Evolutionary conservation across 495 filamentous ascomycete species (phyloP).

Genomic region (Rhizodiscina lignyota): DNA sequence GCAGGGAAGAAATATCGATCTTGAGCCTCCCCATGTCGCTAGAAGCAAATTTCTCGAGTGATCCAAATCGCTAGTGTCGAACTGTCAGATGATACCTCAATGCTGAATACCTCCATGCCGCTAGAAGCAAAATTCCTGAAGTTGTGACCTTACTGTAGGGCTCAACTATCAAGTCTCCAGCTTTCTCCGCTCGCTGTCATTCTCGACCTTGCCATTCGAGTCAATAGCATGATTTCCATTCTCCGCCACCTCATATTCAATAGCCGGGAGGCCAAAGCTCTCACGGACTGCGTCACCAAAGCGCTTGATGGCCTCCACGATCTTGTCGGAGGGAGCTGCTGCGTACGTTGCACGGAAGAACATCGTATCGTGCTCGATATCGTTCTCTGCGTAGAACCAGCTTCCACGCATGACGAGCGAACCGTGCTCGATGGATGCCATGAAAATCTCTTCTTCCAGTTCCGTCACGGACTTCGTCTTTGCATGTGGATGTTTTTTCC

Average conservation of each 20-base stretch:
- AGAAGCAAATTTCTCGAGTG: too few species aligned
- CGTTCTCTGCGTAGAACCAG: constrained; percentile 65
- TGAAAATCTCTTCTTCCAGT: constrained; percentile 78
- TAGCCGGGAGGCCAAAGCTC: constrained; percentile 32
- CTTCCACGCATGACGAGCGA: constrained; percentile 67
- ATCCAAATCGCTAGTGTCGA: too few species aligned
- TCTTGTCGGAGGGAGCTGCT: constrained; percentile 55
- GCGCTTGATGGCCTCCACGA: constrained; percentile 60
- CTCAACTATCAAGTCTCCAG: neutral
- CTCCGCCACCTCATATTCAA: neutral
- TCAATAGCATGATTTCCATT: constrained; percentile 2
- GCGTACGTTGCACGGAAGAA: constrained; percentile 88
- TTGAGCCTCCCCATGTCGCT: too few species aligned
- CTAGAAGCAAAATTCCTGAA: too few species aligned
- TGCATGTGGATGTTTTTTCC: constrained; percentile 49
- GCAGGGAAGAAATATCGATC: too few species aligned
- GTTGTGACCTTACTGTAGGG: neutral
- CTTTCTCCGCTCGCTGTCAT: too few species aligned
- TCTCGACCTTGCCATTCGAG: too few species aligned
- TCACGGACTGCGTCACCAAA: constrained; percentile 54
- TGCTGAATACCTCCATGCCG: too few species aligned
- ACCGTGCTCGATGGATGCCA: constrained; percentile 47
- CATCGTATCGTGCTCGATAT: constrained; percentile 32
- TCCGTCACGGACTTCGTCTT: constrained; percentile 39
- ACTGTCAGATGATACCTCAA: too few species aligned